Conservation (phyloP, 805 yeast genomes). For the Sugiyamaella valdiviana region DNA sequence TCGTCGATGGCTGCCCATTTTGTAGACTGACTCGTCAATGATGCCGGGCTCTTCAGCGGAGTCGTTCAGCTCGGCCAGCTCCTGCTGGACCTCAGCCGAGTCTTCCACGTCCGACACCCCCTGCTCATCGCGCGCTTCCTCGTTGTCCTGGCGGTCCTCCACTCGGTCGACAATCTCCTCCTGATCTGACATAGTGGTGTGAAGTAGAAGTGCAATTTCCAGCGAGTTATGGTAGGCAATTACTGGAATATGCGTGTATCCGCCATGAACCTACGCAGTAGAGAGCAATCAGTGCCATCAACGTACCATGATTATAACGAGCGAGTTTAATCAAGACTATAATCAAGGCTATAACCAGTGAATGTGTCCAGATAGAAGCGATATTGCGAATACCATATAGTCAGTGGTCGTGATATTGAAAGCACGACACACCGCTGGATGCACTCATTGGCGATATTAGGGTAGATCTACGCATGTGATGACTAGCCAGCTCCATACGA, state of each 20-base stretch:
- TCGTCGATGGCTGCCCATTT: constrained; percentile 32
- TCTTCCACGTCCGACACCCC: constrained; percentile 7
- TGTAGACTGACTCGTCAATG: constrained; percentile 36
- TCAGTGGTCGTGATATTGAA: too few species aligned
- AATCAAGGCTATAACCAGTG: too few species aligned
- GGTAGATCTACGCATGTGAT: too few species aligned
- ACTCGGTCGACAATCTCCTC: not conserved
- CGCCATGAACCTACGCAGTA: too few species aligned
- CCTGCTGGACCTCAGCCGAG: constrained; percentile 25
- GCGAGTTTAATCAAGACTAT: too few species aligned
- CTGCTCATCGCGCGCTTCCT: not conserved
- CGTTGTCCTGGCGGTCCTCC: not conserved
- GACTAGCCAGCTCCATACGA: too few species aligned
- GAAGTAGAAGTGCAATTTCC: not conserved
- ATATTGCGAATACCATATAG: too few species aligned
- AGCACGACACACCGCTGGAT: too few species aligned
- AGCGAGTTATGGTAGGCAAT: not conserved
- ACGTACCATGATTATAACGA: too few species aligned
- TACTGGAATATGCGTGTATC: not conserved
- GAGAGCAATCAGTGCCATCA: too few species aligned
- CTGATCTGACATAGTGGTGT: not conserved
- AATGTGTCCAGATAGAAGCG: too few species aligned
- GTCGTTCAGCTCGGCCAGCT: constrained; percentile 34
- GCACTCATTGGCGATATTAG: too few species aligned
- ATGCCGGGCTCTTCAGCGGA: constrained; percentile 28